These are phyloP conservation scores for Oropetium thomaeum DNA, from an alignment of 176 grass and related monocot genomes.

Conservation along the genomic window DNA sequence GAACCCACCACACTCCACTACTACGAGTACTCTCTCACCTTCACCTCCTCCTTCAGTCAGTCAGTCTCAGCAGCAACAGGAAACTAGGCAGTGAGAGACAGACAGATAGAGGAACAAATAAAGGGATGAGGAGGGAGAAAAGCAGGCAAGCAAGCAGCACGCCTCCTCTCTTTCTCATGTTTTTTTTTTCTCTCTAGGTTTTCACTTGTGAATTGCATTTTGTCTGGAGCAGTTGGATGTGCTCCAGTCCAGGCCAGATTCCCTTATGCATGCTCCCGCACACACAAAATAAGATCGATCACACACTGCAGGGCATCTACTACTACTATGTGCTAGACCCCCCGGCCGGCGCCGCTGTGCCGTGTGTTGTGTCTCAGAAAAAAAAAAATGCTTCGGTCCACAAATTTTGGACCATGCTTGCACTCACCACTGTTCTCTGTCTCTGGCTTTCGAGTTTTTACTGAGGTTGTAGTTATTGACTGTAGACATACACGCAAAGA, in stretches of 20 bases:
- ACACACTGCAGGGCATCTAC: neutral
- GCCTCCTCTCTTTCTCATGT: neutral
- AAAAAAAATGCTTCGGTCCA: conserved; percentile 23
- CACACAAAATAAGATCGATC: conserved; percentile 41
- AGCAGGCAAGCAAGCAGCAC: neutral
- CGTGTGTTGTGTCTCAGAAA: neutral
- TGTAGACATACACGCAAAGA: neutral
- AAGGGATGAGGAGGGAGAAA: conserved; percentile 16
- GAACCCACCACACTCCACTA: neutral
- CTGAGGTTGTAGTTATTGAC: neutral
- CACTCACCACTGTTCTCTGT: conserved; percentile 22
- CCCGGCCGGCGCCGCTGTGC: conserved; percentile 5
- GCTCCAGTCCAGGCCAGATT: conserved; percentile 50
- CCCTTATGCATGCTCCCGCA: too few species aligned
- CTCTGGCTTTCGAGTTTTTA: conserved; percentile 28
- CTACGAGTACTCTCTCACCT: neutral
- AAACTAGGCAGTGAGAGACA: neutral
- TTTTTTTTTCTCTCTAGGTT: conserved; percentile 31
- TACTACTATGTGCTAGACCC: neutral
- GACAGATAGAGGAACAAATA: neutral
- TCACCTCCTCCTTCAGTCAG: neutral
- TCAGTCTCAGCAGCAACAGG: conserved; percentile 1
- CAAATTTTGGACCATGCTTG: conserved; percentile 43
- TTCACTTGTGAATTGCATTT: conserved; percentile 61
- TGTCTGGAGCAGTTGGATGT: conserved; percentile 87